Base-by-base conservation (phyloP, 345 rosid genomes). In the Eutrema heterophyllum region DNA sequence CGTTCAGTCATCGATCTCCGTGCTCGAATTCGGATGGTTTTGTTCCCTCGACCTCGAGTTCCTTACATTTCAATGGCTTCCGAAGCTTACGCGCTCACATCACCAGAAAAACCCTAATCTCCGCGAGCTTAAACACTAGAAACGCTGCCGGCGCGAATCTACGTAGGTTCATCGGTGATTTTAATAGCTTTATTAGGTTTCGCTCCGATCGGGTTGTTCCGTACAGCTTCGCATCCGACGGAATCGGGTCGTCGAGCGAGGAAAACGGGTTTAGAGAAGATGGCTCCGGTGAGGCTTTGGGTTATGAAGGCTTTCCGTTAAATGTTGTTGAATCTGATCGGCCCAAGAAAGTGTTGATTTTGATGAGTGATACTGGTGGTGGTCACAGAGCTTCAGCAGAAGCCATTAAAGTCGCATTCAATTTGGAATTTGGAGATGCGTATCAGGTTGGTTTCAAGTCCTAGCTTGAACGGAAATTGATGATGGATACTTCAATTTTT, bases 301-400 rank as follows among this genome's bases (percentile, higher is more conserved):
- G 73, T 46, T 86, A 71, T 0, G 93, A 90, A 70, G 92, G 88
- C 4, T 75, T 75, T 83, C 84, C 86, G 44, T 79, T 83, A 78
- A 86, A 82, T 74, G 80, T 78, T 2, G 84, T 78, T 2, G 92
- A 39, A 83, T 66, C 72, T 35, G 86, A 78, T 72, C 45, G 72
- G 41, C 91, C 92, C 0, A 96, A 90, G 74, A 96, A 84, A 68
- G 95, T 96, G 67, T 72, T 96, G 81, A 92, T 96, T 81, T 83
- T 96, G 88, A 96, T 96, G 99, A 96, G 97, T 71, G 99, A 96
- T 62, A 96, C 99, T 12, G 99, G 99, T 21, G 98, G 99, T 7
- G 99, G 98, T 44, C 99, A 96, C 50, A 67, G 97, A 78, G 97
- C 99, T 65, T 92, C 99, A 4, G 98, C 99, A 1, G 99, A 96